phyloP scores from a whole-genome alignment of 2,329 filamentous ascomycete genomes.

The Pseudopithomyces chartarum region DNA sequence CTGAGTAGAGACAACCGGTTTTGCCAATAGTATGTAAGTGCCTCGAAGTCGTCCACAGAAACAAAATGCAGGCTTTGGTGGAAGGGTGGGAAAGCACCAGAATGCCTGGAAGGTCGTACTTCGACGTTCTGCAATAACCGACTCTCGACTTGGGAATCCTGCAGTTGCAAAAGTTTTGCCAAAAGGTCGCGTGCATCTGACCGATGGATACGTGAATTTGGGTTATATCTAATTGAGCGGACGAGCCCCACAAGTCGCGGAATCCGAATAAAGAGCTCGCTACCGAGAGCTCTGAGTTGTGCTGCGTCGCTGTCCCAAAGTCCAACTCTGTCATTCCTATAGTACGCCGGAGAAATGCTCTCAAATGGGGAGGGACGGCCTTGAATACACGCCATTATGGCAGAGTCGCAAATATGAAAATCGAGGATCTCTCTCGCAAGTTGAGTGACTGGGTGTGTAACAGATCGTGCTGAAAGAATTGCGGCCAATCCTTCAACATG shows the following conservation, averaged over 20 bases:
- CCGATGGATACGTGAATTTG: slow-evolving; percentile 7
- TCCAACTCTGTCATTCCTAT: slow-evolving; percentile 7
- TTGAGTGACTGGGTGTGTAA: slow-evolving; percentile 16
- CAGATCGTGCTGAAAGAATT: slow-evolving; percentile 17
- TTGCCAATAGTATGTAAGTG: slow-evolving; percentile 22
- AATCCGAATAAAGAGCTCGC: slow-evolving; percentile 21
- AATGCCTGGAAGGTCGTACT: slow-evolving; percentile 5
- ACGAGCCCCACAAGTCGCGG: slow-evolving; percentile 20
- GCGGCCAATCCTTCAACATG: slow-evolving; percentile 21
- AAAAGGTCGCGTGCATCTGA: slow-evolving; percentile 13
- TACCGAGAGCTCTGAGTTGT: slow-evolving; percentile 18
- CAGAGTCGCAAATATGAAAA: slow-evolving; percentile 20
- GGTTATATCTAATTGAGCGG: slow-evolving; percentile 14
- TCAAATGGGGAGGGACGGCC: slow-evolving; percentile 19
- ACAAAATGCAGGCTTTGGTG: slow-evolving; percentile 15
- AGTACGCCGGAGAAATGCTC: slow-evolving; percentile 14
- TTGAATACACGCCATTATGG: slow-evolving; percentile 20
- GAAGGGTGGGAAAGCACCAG: slow-evolving; percentile 6
- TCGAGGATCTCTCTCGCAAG: slow-evolving; percentile 23
- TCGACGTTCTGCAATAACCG: slow-evolving; percentile 15
- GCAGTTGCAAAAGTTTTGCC: slow-evolving; percentile 15
- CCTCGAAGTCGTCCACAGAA: slow-evolving; percentile 20
- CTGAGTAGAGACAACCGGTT: slow-evolving; percentile 18
- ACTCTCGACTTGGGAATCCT: slow-evolving; percentile 16
- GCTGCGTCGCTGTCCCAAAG: slow-evolving; percentile 12